A percentile compares a stretch with the other conserved stretches of the same genome.
Evolutionary conservation across 2,329 filamentous ascomycete genomes (phyloP).

Genomic region (Ustilaginoidea virens): DNA sequence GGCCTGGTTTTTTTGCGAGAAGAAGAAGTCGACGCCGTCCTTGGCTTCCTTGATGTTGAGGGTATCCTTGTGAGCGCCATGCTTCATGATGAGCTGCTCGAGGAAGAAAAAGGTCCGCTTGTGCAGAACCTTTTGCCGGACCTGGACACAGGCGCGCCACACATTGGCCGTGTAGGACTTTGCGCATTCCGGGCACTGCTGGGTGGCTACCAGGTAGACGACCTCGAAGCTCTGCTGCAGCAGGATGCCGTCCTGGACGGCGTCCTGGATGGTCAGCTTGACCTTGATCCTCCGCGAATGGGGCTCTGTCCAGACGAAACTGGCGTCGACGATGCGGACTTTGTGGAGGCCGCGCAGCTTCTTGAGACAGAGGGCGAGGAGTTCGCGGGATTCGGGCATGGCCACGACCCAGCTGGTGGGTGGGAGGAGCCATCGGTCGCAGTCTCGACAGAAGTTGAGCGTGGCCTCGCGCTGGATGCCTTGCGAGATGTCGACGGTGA

Average conservation of each 20-base stretch:
- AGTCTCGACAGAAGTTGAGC: conserved; percentile 84
- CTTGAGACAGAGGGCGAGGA: conserved; percentile 80
- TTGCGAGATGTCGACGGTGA: conserved; percentile 82
- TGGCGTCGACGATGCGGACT: conserved; percentile 87
- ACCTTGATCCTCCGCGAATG: conserved; percentile 86
- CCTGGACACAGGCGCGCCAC: conserved; percentile 86
- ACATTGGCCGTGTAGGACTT: conserved; percentile 96
- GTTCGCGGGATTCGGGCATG: conserved; percentile 72
- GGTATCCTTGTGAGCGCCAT: conserved; percentile 77
- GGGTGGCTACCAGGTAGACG: conserved; percentile 74
- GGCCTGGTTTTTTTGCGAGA: conserved; percentile 74
- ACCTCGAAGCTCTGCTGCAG: conserved; percentile 94
- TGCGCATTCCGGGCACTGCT: conserved; percentile 87
- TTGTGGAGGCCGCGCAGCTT: conserved; percentile 77
- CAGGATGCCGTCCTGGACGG: conserved; percentile 45
- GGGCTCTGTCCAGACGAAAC: conserved; percentile 96
- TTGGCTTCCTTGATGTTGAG: conserved; percentile 98
- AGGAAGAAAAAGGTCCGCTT: conserved; percentile 63
- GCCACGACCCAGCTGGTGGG: conserved; percentile 79
- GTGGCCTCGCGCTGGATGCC: conserved; percentile 84
- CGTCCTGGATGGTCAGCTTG: conserved; percentile 82
- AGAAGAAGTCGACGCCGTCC: conserved; percentile 94
- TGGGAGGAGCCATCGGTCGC: conserved; percentile 83
- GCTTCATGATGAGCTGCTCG: conserved; percentile 92
- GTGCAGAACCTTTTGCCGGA: conserved; percentile 91